Evolutionary conservation across 1,139 yeast genomes (phyloP).

Genomic region (Wickerhamomyces sp.): DNA sequence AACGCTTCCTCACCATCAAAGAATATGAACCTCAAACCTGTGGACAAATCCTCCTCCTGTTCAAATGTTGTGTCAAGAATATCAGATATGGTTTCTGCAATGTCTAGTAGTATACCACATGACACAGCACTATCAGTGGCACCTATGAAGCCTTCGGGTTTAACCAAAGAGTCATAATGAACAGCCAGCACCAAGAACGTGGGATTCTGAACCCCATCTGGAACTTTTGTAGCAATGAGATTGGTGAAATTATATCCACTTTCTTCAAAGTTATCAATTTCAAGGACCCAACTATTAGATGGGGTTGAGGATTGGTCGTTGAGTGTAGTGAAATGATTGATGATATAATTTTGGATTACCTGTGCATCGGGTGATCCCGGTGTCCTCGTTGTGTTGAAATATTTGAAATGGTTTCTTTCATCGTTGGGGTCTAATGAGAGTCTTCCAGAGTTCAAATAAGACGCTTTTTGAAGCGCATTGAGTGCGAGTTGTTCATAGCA

Average conservation of each 20-base stretch:
- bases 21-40: slow-evolving; percentile 44
- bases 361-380: slow-evolving; percentile 42
- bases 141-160: slow-evolving; percentile 51
- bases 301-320: slow-evolving; percentile 16
- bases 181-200: slow-evolving; percentile 42
- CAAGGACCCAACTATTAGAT: slow-evolving; percentile 31
- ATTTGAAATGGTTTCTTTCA: slow-evolving; percentile 18
- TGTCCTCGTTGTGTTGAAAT: slow-evolving; percentile 33
- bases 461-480: slow-evolving; percentile 1
- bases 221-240: slow-evolving; percentile 32
- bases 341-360: slow-evolving; percentile 34
- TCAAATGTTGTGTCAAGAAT: slow-evolving; percentile 20
- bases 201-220: slow-evolving; percentile 22
- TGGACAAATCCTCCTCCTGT: slow-evolving; percentile 13
- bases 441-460: slow-evolving; percentile 4
- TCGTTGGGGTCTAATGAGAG: slow-evolving; percentile 13
- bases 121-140: slow-evolving; percentile 57
- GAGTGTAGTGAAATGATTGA: slow-evolving; percentile 23
- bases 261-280: slow-evolving; percentile 36
- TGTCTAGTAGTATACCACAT: slow-evolving; percentile 44
- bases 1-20: slow-evolving; percentile 61
- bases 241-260: slow-evolving; percentile 39
- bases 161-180: slow-evolving; percentile 47
- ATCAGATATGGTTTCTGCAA: slow-evolving; percentile 32
- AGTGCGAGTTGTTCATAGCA: slow-evolving; percentile 1